Conservation (phyloP, 2,329 filamentous ascomycete genomes). For the Blastomyces silverae region DNA sequence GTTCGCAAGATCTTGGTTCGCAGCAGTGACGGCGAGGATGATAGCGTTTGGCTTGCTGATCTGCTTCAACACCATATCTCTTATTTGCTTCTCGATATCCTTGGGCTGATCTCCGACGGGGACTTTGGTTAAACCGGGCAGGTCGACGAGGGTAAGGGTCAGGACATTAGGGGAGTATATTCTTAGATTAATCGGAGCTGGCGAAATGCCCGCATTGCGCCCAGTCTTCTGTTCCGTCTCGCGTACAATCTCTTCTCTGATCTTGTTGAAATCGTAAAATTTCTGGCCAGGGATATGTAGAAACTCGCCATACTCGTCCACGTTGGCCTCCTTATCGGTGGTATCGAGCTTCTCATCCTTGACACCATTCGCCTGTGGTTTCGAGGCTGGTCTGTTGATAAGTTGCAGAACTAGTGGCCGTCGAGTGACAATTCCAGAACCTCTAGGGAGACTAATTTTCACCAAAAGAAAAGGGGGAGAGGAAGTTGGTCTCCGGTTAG, state of each 20-base stretch:
- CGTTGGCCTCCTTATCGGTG: conserved; percentile 79
- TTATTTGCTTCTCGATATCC: conserved; percentile 94
- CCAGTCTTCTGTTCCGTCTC: conserved; percentile 97
- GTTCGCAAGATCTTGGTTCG: conserved; percentile 97
- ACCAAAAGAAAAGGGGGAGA: conserved; percentile 13
- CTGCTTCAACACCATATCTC: conserved; percentile 97
- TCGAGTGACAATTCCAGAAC: conserved; percentile 93
- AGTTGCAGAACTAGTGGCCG: conserved; percentile 94
- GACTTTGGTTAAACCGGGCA: conserved; percentile 93
- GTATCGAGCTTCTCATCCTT: conserved; percentile 56
- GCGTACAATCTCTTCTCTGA: conserved; percentile 91
- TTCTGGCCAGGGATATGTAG: conserved; percentile 96
- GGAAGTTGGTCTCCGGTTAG: conserved; percentile 17
- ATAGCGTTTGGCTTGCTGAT: conserved; percentile 98
- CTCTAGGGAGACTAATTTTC: conserved; percentile 72
- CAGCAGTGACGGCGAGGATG: conserved; percentile 89
- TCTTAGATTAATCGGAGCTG: conserved; percentile 91
- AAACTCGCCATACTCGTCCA: conserved; percentile 98
- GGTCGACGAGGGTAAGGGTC: conserved; percentile 89
- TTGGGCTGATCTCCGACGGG: conserved; percentile 93
- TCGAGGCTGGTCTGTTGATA: conserved; percentile 72
- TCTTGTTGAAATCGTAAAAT: conserved; percentile 97
- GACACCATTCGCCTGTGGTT: conserved; percentile 64
- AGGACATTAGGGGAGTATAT: conserved; percentile 99
- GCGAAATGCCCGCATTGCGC: conserved; percentile 91